phyloP scores from a whole-genome alignment of 2,329 filamentous ascomycete species.

The Beauveria asiatica region DNA sequence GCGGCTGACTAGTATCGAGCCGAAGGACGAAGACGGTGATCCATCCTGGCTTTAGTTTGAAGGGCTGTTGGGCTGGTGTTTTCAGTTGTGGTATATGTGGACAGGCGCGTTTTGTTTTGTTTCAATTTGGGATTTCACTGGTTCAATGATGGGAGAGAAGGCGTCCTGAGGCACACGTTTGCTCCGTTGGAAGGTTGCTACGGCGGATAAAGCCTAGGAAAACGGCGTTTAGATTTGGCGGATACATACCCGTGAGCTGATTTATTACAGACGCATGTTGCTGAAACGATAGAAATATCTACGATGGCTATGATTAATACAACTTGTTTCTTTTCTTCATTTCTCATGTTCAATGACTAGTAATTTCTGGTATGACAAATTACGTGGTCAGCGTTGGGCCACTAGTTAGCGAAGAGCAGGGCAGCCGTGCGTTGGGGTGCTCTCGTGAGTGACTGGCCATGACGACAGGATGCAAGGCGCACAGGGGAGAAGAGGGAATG shows the following conservation, averaged over 20 bases:
- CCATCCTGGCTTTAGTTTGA: constrained; percentile 23
- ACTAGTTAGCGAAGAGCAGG: not conserved
- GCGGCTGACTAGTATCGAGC: constrained; percentile 35
- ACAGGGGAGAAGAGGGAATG: not conserved
- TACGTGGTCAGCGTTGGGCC: not conserved
- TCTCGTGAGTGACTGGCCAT: not conserved
- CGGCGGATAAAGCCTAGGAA: not conserved
- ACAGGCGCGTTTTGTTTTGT: not conserved
- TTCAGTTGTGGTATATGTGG: not conserved
- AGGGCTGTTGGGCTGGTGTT: not conserved
- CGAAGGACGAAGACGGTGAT: constrained; percentile 30
- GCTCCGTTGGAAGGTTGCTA: not conserved
- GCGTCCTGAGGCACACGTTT: not conserved
- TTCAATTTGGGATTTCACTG: not conserved
- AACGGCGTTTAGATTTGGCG: constrained; percentile 1
- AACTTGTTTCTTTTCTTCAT: not conserved
- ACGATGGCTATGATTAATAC: constrained; percentile 6
- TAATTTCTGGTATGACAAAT: not conserved
- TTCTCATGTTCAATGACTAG: not conserved
- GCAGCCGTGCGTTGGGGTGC: not conserved
- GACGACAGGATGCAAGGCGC: not conserved
- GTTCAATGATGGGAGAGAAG: not conserved
- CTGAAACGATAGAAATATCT: not conserved
- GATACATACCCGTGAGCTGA: constrained; percentile 7
- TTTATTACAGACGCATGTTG: constrained; percentile 3